Conservation (phyloP, 306 rosid genomes). For the Quercus bicolor region DNA sequence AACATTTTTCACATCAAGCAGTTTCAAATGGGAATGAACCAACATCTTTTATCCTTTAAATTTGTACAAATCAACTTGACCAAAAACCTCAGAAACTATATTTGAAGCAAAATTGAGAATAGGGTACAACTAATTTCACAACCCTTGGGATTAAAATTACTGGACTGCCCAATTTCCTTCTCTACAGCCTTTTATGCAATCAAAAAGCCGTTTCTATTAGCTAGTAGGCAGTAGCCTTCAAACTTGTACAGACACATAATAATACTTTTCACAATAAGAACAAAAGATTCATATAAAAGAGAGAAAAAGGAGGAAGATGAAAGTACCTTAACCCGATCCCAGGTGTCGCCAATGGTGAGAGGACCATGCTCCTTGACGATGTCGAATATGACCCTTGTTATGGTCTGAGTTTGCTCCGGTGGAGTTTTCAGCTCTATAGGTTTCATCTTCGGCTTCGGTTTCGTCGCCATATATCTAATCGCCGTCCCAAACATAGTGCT, state of each 20-base stretch:
- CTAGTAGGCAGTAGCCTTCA: background rate
- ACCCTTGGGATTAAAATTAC: background rate
- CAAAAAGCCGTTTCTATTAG: background rate
- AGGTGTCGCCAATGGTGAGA: constrained; percentile 67
- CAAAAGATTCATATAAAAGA: background rate
- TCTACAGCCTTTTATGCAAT: background rate
- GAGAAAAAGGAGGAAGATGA: background rate
- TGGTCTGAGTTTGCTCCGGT: constrained; percentile 79
- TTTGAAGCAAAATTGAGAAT: background rate
- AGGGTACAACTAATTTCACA: background rate
- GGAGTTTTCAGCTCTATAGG: constrained; percentile 59
- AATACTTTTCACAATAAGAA: background rate
- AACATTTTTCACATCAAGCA: no score
- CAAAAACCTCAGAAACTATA: no score
- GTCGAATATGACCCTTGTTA: constrained; percentile 64
- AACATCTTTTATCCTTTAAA: no score
- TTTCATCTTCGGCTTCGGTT: constrained; percentile 70
- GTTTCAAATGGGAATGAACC: no score
- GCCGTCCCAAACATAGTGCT: constrained; percentile 56
- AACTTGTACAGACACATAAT: background rate
- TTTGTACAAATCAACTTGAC: no score
- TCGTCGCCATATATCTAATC: constrained; percentile 53
- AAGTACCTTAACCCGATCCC: constrained; percentile 75
- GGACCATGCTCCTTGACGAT: constrained; percentile 88
- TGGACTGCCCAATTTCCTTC: background rate